Base-by-base conservation (phyloP, 805 yeast genomes). In the Kregervanrija fluxuum region DNA sequence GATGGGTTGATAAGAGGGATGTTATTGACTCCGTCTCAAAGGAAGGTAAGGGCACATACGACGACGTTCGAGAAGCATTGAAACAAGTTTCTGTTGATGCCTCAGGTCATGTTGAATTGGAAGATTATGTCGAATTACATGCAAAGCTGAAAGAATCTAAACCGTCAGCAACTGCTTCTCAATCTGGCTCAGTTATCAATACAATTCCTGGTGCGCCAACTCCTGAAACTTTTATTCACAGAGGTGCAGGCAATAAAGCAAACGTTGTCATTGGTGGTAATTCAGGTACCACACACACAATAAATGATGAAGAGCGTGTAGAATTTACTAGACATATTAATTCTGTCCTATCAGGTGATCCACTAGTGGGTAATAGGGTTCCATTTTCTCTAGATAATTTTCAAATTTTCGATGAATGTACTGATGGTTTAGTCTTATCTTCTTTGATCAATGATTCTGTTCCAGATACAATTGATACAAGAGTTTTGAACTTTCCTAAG, bases 321-420 rank as follows among this genome's bases (percentile, higher is more conserved):
- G 97, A 89, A 71, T 93, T 93, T 68, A 93, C 98, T 5, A 80
- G 95, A 59, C 99, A 93, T 65, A 90, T 93, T 67, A 93, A 93
- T 65, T 75, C 88, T 38, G 96, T 89, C 6, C 75, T 93, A 47
- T 80, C 89, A 5, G 98, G 95, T 14, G 99, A 93, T 63, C 61
- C 80, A 1, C 88, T 87, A 49, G 74, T 93, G 45, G 97, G 96
- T 22, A 69, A 74, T 48, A 72, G 96, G 54, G 68, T 93, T 51
- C 99, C 99, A 12, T 81, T 93, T 58, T 95, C 95, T 54, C 80
- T 95, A 9, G 95, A 93, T 50, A 82, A 88, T 42, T 93, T 93
- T 71, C 98, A 93, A 69, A 74, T 93, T 47, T 93, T 93, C 60
- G 99, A 93, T 65, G 98, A 93, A 67, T 88, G 96, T 68, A 79